Evolutionary conservation across 2,329 filamentous ascomycete species (phyloP).

Genomic region (Sclerotinia trifoliorum): DNA sequence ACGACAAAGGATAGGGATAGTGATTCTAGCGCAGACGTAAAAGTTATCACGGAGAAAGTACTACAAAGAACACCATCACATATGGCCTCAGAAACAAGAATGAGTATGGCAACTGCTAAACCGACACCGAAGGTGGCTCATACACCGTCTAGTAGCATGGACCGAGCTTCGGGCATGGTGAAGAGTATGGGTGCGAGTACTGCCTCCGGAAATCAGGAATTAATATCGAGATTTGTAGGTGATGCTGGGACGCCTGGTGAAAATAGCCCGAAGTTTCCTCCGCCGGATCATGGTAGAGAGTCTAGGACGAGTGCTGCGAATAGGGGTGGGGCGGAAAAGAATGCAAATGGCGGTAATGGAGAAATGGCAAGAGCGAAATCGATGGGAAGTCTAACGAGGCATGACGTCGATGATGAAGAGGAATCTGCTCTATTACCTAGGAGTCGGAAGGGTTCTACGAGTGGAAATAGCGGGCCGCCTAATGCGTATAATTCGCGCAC

Average conservation of each 20-base stretch:
- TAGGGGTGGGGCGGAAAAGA: not conserved
- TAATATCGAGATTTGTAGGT: conserved; percentile 61
- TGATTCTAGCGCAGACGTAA: conserved; percentile 51
- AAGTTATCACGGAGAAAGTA: conserved; percentile 65
- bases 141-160: conserved; percentile 41
- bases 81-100: conserved; percentile 55
- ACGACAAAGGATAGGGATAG: not conserved
- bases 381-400: conserved; percentile 16
- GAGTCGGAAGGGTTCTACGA: conserved; percentile 35
- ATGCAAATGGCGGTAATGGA: conserved; percentile 9
- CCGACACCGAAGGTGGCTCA: conserved; percentile 33
- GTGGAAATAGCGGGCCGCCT: conserved; percentile 33
- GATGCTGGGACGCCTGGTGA: conserved; percentile 51
- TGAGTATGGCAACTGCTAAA: conserved; percentile 56
- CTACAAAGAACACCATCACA: conserved; percentile 63
- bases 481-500: conserved; percentile 53
- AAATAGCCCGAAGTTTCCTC: conserved; percentile 47
- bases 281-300: conserved; percentile 29
- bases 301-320: conserved; percentile 33
- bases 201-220: conserved; percentile 40
- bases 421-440: conserved; percentile 49
- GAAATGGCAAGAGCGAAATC: conserved; percentile 20
- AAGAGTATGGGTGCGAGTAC: conserved; percentile 30
- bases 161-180: not conserved
- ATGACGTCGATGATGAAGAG: conserved; percentile 41